Evolutionary conservation across 495 filamentous ascomycete species (phyloP).

Genomic region (Trichoderma asperelloides): DNA sequence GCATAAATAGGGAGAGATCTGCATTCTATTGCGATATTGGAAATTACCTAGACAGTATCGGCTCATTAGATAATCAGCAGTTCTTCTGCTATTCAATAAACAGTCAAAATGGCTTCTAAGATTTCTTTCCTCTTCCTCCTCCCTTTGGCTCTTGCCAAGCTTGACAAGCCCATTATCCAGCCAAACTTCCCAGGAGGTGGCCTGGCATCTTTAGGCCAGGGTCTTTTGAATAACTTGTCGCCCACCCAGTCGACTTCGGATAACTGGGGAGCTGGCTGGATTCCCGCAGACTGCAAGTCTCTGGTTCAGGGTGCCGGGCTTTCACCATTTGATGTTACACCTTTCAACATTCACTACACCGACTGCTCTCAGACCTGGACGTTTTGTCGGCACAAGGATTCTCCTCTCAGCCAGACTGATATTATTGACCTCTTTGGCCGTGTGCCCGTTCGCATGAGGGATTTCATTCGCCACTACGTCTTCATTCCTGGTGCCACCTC

Average conservation of each 20-base stretch:
- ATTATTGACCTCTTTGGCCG: conserved; percentile 23
- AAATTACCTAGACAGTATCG: too few species aligned
- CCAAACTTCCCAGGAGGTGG: not conserved
- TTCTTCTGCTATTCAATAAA: too few species aligned
- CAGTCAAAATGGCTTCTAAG: not conserved
- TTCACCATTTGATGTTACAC: conserved; percentile 18
- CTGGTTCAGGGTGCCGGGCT: conserved; percentile 13
- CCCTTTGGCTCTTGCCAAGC: not conserved
- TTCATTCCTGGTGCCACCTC: not conserved
- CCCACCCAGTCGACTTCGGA: conserved; percentile 10
- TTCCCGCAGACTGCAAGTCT: conserved; percentile 18
- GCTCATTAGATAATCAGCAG: too few species aligned
- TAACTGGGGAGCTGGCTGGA: conserved; percentile 18
- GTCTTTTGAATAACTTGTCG: not conserved
- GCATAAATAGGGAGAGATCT: too few species aligned
- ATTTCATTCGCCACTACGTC: conserved; percentile 15
- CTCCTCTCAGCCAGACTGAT: conserved; percentile 9
- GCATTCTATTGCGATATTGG: too few species aligned
- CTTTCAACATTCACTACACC: conserved; percentile 23
- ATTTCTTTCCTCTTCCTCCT: not conserved
- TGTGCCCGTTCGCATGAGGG: conserved; percentile 24
- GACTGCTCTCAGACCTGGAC: conserved; percentile 25
- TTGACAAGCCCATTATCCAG: conserved; percentile 4
- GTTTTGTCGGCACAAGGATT: conserved; percentile 24
- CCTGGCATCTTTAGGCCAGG: not conserved